Base-by-base conservation (phyloP, 2,329 filamentous ascomycete species). In the Aureobasidium sp. region DNA sequence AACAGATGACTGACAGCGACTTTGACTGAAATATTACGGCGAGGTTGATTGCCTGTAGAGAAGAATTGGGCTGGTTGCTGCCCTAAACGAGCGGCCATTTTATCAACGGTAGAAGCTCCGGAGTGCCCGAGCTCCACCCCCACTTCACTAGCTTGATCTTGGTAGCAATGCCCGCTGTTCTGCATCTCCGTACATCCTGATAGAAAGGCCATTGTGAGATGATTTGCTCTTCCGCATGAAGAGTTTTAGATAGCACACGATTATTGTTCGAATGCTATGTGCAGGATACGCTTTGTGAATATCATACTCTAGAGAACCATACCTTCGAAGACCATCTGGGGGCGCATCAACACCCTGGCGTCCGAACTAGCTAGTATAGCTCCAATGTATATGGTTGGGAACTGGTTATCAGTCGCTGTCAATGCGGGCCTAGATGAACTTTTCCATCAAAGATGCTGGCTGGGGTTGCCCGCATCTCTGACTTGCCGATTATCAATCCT, bases 341-440 rank as follows among this genome's bases (percentile, higher is more conserved):
- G 12, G 53, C 39, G n/a, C 11, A 17, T 44, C 37, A 3, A 14
- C 8, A n/a, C 2, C 17, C 4, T 11, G 41, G 53, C 29, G n/a
- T 44, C 22, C 29, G 5, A 36, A 57, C 39, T 36, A 34, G 52
- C 52, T 20, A 31, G n/a, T 29, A 39, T 53, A 39, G 49, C 37
- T 42, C 8, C 15, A 53, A 34, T 31, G 11, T n/a, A 55, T 55
- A 55, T 27, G 52, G 52, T 55, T 27, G 39, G 27, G 22, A 34
- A 36, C n/a, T 56, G 52, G 52, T 42, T 56, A 56, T 56, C 39
- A 44, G 44, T 56, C 52, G 27, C 49, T 53, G 49, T 53, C 49
- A 45, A 20, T 34, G 45, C 45, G 45, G 27, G 25, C 31, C 25
- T 29, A 7, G 29, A 57, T 34, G 22, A 42, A 22, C 27, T 57